Base-by-base conservation (phyloP, 768 basidiomycete genomes). In the Xerocomus potaroensis region DNA sequence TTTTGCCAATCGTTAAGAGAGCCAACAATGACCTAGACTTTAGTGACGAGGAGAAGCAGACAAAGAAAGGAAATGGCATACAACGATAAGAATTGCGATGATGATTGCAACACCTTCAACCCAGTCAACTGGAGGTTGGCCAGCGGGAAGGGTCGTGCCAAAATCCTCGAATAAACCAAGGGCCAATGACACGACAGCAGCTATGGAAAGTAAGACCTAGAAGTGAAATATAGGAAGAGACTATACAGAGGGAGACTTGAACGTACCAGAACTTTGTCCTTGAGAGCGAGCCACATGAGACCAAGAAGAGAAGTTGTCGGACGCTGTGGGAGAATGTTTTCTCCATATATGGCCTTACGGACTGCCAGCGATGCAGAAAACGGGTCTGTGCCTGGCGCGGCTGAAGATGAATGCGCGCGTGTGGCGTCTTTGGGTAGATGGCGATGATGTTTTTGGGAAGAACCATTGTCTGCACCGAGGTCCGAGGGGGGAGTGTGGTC, bases 1-100 rank as follows among this genome's bases (percentile, higher is more conserved):
- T 98, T 98, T 68, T 97, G 93, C 87, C 90, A 99, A 67, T 99
- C 96, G 60, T 97, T 98, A 35, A 97, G 55, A 11, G 93, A 92
- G 24, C 95, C 95, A 47, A 99, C 95, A 34, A 91, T 58, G 47
- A 91, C 84, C 85, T 87, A 50, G 24, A 29, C 19, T n/a, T 15
- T 14, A 30, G 23, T 55, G n/a, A 46, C 10, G 23, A 41, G 14
- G 43, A 7, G 31, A 35, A 1, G n/a, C 1, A 22, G 15, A 39
- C 0, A 1, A 30, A 16, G 26, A 2, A n/a, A 35, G n/a, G 15
- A 7, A 14, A 34, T 4, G 27, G 70, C 80, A 48, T 68, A 85
- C 86, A 21, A 90, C 87, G 34, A 90, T 87, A 31, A 75, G 57
- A 30, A 89, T 79, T 0, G 87, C 87, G 32, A 86, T 75, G 60